These are phyloP conservation scores for Saturnispora kantuleensis DNA, from an alignment of 805 yeast species.

Conservation along the genomic window DNA sequence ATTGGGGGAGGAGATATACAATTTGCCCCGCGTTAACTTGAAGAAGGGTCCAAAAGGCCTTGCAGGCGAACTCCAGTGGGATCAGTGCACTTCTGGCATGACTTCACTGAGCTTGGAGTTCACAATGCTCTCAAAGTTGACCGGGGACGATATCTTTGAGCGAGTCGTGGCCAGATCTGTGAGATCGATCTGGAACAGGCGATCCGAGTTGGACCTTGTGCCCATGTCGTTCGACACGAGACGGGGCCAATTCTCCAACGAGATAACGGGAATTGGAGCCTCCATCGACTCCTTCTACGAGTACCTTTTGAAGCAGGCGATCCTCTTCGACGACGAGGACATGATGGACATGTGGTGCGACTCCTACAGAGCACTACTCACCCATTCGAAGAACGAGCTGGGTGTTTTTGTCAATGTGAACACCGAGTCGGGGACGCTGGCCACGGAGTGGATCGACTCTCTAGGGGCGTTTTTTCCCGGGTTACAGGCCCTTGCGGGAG, in stretches of 20 bases:
- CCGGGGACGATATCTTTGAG: constrained; percentile 67
- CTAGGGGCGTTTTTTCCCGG: constrained; percentile 88
- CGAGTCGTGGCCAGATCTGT: constrained; percentile 51
- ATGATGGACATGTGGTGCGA: constrained; percentile 46
- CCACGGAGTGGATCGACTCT: constrained; percentile 72
- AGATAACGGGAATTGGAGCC: constrained; percentile 77
- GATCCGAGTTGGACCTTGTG: constrained; percentile 52
- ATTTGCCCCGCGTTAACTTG: constrained; percentile 72
- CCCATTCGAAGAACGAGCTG: constrained; percentile 33
- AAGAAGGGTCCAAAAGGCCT: constrained; percentile 38
- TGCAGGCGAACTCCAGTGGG: constrained; percentile 37
- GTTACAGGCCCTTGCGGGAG: constrained; percentile 69
- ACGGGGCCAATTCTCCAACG: constrained; percentile 40
- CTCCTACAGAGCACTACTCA: constrained; percentile 49
- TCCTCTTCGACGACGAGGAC: constrained; percentile 56
- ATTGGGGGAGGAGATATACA: constrained; percentile 36
- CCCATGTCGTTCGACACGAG: constrained; percentile 61
- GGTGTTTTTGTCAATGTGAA: constrained; percentile 44
- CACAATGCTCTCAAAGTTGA: constrained; percentile 60
- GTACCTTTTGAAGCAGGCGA: constrained; percentile 68
- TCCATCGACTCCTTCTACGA: constrained; percentile 87
- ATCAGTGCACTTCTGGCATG: constrained; percentile 84
- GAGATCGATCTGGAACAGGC: constrained; percentile 57
- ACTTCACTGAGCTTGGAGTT: constrained; percentile 77
- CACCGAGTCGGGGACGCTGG: constrained; percentile 37